Conservation (phyloP, 768 basidiomycete genomes). For the Rhizopogon rudus region DNA sequence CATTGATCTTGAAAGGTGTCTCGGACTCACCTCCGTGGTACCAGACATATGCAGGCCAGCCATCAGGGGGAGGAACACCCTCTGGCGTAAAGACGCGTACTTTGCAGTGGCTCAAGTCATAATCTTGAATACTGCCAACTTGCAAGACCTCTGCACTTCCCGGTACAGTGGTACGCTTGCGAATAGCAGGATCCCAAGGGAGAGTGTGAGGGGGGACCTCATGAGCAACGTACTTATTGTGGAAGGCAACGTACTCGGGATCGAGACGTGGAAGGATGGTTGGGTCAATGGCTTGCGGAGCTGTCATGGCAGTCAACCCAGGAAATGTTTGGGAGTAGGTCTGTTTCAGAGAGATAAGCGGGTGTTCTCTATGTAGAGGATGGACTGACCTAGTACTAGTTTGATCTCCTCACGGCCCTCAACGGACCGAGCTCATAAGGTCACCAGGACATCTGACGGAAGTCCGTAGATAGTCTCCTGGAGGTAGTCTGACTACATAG, state of each 20-base stretch:
- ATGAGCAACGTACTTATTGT: constrained; percentile 44
- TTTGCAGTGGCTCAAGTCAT: constrained; percentile 44
- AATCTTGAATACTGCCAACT: constrained; percentile 53
- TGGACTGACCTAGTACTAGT: background rate
- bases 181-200: constrained; percentile 57
- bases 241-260: constrained; percentile 62
- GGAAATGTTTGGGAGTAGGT: background rate
- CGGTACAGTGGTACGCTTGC: constrained; percentile 47
- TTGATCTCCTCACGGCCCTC: background rate
- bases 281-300: constrained; percentile 55
- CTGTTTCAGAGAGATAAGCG: background rate
- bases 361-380: background rate
- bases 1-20: background rate
- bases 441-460: constrained; percentile 4
- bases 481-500: too few relatives aligned
- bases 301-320: constrained; percentile 9
- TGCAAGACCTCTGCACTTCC: constrained; percentile 52
- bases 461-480: background rate
- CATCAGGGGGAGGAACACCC: constrained; percentile 39
- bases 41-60: constrained; percentile 72
- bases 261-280: constrained; percentile 54
- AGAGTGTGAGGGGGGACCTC: constrained; percentile 48
- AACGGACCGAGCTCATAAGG: constrained; percentile 2
- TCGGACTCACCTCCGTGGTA: constrained; percentile 60
- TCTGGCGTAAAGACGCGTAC: constrained; percentile 62